Percentiles rank a stretch among this genome's conserved stretches.
These are phyloP conservation scores for Exophiala xenobiotica DNA, from an alignment of 2,329 filamentous ascomycete genomes.

Conservation along the genomic window DNA sequence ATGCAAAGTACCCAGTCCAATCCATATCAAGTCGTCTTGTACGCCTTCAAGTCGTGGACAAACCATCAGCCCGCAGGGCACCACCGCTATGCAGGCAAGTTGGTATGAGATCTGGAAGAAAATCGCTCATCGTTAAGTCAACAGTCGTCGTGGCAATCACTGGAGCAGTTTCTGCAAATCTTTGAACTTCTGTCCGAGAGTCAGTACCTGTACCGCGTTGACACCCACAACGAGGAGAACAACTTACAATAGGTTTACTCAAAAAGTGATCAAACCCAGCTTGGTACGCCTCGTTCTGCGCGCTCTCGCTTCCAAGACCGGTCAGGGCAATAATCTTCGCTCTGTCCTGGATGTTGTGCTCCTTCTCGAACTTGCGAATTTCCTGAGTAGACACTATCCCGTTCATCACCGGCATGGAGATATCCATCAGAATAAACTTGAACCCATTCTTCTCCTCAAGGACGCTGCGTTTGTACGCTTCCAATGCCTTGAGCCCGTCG, in stretches of 20 bases:
- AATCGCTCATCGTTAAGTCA: too few relatives aligned
- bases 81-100: too few relatives aligned
- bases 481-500: slow-evolving; percentile 45
- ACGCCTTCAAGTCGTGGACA: too few relatives aligned
- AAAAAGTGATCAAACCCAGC: slow-evolving; percentile 49
- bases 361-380: slow-evolving; percentile 45
- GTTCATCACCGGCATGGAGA: slow-evolving; percentile 51
- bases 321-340: slow-evolving; percentile 48
- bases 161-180: slow-evolving; percentile 20
- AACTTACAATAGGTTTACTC: slow-evolving; percentile 44
- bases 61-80: too few relatives aligned
- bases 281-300: slow-evolving; percentile 44
- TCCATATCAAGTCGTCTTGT: too few relatives aligned
- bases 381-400: slow-evolving; percentile 49
- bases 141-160: too few relatives aligned
- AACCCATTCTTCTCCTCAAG: slow-evolving; percentile 36
- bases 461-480: slow-evolving; percentile 34
- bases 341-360: slow-evolving; percentile 34
- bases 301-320: slow-evolving; percentile 42
- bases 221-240: too few relatives aligned
- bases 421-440: slow-evolving; percentile 50
- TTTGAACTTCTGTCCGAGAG: slow-evolving; percentile 18
- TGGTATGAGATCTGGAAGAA: too few relatives aligned
- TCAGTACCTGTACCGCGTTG: too few relatives aligned
- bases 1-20: too few relatives aligned